A percentile compares a stretch with the other conserved stretches of the same genome.
Evolutionary conservation across 768 basidiomycete genomes (phyloP).

Genomic region (Suillus clintonianus): DNA sequence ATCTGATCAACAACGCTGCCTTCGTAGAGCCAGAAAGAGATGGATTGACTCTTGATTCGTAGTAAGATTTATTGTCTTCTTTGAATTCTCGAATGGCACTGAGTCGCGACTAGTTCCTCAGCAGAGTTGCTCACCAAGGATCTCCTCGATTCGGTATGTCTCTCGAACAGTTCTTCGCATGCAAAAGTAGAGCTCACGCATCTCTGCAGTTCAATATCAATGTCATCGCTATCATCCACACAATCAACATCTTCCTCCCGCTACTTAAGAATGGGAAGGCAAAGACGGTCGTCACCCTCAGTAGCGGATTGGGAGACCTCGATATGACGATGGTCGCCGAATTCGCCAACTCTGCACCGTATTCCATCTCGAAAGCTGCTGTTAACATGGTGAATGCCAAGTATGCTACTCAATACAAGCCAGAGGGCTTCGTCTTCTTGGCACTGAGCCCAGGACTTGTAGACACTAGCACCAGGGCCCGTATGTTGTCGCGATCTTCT

Average conservation of each 20-base stretch:
- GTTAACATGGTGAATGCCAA: constrained; percentile 38
- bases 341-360: constrained; percentile 17
- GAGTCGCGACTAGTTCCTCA: constrained; percentile 11
- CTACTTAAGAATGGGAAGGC: constrained; percentile 31
- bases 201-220: constrained; percentile 32
- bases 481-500: neutral
- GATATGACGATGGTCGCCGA: constrained; percentile 23
- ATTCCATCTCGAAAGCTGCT: constrained; percentile 40
- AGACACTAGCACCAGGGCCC: constrained; percentile 10
- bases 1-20: constrained; percentile 41
- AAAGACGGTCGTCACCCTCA: constrained; percentile 36
- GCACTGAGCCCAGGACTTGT: constrained; percentile 41
- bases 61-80: constrained; percentile 8
- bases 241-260: constrained; percentile 41
- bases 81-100: neutral
- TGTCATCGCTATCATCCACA: constrained; percentile 35
- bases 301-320: constrained; percentile 30
- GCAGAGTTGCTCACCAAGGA: constrained; percentile 22
- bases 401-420: constrained; percentile 32
- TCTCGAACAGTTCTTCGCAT: neutral
- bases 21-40: constrained; percentile 9
- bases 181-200: neutral
- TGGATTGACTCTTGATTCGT: constrained; percentile 16
- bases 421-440: constrained; percentile 38
- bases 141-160: constrained; percentile 18